Evolutionary conservation across 2,329 filamentous ascomycete species (phyloP).

Genomic region (Remersonia thermophila): DNA sequence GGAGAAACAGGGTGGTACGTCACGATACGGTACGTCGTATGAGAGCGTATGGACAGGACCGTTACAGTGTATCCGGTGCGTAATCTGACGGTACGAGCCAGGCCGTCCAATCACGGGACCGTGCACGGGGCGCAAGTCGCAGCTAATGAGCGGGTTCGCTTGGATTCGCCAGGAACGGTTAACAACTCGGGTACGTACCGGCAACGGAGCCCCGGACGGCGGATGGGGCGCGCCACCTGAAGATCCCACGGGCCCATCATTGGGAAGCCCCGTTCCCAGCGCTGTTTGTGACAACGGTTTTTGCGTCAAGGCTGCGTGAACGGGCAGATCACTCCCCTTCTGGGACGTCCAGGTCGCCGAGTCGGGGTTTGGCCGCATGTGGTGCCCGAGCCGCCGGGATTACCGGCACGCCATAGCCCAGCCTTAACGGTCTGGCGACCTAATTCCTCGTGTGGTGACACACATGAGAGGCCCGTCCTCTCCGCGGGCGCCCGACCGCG

Average conservation of each 20-base stretch:
- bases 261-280: conserved; percentile 17
- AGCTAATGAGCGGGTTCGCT: conserved; percentile 17
- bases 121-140: conserved; percentile 1
- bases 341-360: conserved; percentile 16
- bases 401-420: neutral
- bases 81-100: too few relatives aligned
- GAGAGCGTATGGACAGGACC: too few relatives aligned
- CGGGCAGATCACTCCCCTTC: conserved; percentile 17
- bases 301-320: conserved; percentile 20
- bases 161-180: conserved; percentile 13
- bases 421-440: neutral
- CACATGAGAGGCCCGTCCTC: too few relatives aligned
- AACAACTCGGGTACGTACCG: conserved; percentile 18
- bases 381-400: conserved; percentile 40
- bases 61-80: too few relatives aligned
- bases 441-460: too few relatives aligned
- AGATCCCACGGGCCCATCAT: conserved; percentile 14
- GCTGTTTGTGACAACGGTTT: conserved; percentile 19
- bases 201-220: conserved; percentile 1
- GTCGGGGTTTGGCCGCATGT: conserved; percentile 21
- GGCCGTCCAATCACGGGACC: too few relatives aligned
- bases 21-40: too few relatives aligned
- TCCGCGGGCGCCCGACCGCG: too few relatives aligned
- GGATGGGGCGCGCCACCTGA: conserved; percentile 16
- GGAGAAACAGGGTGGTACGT: too few relatives aligned